These are phyloP conservation scores for Neurospora tetrasperma DNA, from an alignment of 495 filamentous ascomycete genomes.

Conservation along the genomic window DNA sequence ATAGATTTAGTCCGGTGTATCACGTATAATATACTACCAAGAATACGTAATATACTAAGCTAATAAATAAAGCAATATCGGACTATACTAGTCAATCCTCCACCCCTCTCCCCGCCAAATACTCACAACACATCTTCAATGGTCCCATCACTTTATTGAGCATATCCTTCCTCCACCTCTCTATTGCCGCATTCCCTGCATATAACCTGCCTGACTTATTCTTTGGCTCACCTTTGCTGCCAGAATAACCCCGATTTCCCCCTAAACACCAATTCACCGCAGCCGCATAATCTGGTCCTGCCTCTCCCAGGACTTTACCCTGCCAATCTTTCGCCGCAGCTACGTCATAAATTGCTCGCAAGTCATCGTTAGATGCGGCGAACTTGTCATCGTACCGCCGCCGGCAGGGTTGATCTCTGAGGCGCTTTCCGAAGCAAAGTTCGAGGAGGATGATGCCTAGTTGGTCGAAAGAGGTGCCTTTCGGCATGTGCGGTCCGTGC, in stretches of 20 bases:
- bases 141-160: background rate
- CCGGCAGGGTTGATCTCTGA: constrained; percentile 15
- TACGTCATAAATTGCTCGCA: background rate
- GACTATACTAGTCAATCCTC: background rate
- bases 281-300: constrained; percentile 22
- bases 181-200: background rate
- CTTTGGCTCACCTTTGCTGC: no score
- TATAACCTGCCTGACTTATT: no score
- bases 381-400: background rate
- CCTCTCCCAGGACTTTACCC: constrained; percentile 21
- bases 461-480: background rate
- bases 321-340: background rate
- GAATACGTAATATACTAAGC: no score
- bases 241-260: background rate
- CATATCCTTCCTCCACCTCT: background rate
- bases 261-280: constrained; percentile 30
- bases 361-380: background rate
- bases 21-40: no score
- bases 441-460: constrained; percentile 27
- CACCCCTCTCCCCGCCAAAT: background rate
- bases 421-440: constrained; percentile 25
- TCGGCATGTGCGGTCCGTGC: background rate
- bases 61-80: no score
- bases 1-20: no score
- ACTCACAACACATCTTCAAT: background rate